Evolutionary conservation across 768 basidiomycete species (phyloP), one percentile per base, ranked within the genome.

Genomic region (Pholiota microspora): DNA sequence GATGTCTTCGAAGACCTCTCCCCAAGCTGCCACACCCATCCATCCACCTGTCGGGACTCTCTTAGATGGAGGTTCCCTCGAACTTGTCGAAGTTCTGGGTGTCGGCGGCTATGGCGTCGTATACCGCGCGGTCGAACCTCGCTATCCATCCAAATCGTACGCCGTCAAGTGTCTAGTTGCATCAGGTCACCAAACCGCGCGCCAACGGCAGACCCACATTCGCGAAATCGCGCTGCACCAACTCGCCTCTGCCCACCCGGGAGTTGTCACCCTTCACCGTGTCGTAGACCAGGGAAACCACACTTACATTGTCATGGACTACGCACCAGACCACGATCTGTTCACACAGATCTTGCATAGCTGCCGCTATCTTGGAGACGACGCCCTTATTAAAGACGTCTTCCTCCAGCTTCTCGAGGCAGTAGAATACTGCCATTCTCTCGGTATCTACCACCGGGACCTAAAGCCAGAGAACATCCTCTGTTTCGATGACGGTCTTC

Each of bases 391-490:
- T 77, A 92, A 88, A 67, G 82, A 88, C 59, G 88, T 97, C 61
- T 99, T 98, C 76, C 80, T 94, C 45, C 96, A 99, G 71, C 82
- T 99, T 68, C 81, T 98, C 62, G 94, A 97, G 63, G 91, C 96
- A 34, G 92, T 98, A 65, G 89, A 94, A 65, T 93, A 95, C 72
- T 94, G 92, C 71, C 97, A 99, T 72, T 82, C 84, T 36, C 80
- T 92, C 51, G 92, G 92, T 58, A 95, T 99, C 66, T 97, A 92
- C 76, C 97, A 98, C 70, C 91, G 96, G 54, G 97, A 98, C 69
- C 77, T 99, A 66, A 99, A 98, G 77, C 96, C 96, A 4, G 96
- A 99, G 75, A 97, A 92, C 68, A 84, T 98, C 58, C 79, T 98
- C 56, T 95, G 93, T 73, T 89, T 87, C 76, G 80, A 88, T 70